Percentiles rank a stretch among this genome's conserved stretches.
Evolutionary conservation across 129 eudicot genomes (phyloP).

Genomic region (Oenanthe sinensis): DNA sequence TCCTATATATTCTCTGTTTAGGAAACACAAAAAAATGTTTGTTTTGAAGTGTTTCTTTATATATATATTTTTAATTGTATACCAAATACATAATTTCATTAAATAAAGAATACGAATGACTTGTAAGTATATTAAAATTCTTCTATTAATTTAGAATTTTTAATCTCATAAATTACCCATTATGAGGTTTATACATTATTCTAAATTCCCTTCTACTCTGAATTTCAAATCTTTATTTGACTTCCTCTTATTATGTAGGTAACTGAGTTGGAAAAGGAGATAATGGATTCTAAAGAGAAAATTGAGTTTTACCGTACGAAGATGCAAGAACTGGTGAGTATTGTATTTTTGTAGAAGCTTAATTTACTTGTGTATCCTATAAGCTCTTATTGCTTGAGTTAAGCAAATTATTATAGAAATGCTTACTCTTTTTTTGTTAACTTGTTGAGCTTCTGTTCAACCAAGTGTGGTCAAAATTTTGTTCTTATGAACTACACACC

Average conservation of each 20-base stretch:
- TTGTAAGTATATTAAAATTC: background rate
- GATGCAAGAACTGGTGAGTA: slow-evolving; percentile 94
- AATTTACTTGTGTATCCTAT: background rate
- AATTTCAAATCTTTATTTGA: background rate
- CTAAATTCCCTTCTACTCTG: background rate
- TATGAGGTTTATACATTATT: background rate
- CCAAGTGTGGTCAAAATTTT: background rate
- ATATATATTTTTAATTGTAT: background rate
- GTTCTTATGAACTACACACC: background rate
- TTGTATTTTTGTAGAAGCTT: background rate
- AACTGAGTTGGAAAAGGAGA: slow-evolving; percentile 74
- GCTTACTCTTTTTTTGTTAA: background rate
- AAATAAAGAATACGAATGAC: background rate
- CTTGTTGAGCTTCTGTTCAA: background rate
- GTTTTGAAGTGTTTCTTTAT: no score
- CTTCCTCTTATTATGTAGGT: slow-evolving; percentile 30
- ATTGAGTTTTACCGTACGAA: slow-evolving; percentile 65
- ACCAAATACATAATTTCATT: background rate
- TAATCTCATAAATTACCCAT: background rate
- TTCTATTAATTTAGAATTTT: background rate
- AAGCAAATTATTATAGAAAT: background rate
- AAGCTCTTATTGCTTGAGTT: background rate
- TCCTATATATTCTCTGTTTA: background rate
- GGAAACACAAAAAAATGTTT: background rate
- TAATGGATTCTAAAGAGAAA: slow-evolving; percentile 65